These are phyloP conservation scores for barley (Hordeum vulgare) DNA, from an alignment of 176 grass and related monocot genomes.

Conservation along the genomic window DNA sequence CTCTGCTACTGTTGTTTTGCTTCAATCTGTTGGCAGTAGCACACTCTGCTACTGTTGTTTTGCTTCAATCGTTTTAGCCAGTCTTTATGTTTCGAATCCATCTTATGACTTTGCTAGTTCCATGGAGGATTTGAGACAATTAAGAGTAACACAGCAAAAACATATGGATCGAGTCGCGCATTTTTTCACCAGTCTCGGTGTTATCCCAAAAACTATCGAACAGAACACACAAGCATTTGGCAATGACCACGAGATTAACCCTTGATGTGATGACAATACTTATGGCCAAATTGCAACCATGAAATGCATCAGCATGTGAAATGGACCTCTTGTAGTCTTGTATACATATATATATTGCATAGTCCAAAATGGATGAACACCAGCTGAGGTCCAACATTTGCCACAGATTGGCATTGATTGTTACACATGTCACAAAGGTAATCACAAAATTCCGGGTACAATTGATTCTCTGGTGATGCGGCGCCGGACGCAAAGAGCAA, in stretches of 20 bases:
- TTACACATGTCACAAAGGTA: constrained; percentile 19
- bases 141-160: not conserved
- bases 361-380: constrained; percentile 8
- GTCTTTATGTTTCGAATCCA: not conserved
- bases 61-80: no score
- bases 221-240: not conserved
- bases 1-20: no score
- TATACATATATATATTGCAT: not conserved
- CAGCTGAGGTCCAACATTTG: not conserved
- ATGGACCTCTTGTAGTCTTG: not conserved
- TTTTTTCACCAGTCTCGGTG: not conserved
- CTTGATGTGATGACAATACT: not conserved
- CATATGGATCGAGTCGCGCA: not conserved
- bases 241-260: not conserved
- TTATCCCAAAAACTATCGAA: not conserved
- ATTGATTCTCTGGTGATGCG: not conserved
- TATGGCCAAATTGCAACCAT: not conserved
- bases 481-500: not conserved
- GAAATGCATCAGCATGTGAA: not conserved
- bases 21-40: not conserved
- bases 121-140: not conserved
- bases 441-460: constrained; percentile 43
- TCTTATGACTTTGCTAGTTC: no score
- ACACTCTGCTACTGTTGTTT: not conserved
- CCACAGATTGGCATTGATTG: constrained; percentile 2